These are phyloP conservation scores for Spiraea crenata DNA, from an alignment of 331 rosid species.

Conservation along the genomic window DNA sequence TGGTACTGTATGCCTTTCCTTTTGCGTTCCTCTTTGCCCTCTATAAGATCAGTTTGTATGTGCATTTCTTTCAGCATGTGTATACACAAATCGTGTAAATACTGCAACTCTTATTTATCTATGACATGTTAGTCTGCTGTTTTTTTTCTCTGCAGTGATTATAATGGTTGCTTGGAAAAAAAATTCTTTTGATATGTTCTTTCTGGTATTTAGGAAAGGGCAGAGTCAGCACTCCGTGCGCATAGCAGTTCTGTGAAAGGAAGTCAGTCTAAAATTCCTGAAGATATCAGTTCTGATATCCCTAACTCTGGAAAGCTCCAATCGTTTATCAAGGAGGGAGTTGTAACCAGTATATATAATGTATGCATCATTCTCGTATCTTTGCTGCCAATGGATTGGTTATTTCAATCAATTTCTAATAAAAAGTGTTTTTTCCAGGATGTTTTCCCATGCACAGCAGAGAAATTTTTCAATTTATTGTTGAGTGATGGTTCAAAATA, in stretches of 20 bases:
- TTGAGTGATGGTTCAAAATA: conserved; percentile 66
- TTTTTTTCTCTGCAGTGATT: background rate
- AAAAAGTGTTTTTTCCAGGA: conserved; percentile 53
- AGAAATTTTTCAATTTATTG: conserved; percentile 64
- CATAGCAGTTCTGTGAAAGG: conserved; percentile 89
- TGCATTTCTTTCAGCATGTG: background rate
- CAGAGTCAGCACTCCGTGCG: conserved; percentile 93
- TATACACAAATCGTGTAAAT: background rate
- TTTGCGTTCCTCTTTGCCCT: background rate
- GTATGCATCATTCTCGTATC: conserved; percentile 45
- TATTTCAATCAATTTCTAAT: conserved; percentile 29
- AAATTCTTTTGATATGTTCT: conserved; percentile 19
- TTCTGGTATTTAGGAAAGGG: conserved; percentile 62
- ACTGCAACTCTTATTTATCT: background rate
- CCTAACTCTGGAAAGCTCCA: conserved; percentile 53
- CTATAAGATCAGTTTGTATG: background rate
- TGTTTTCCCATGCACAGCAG: conserved; percentile 74
- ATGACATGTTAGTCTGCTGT: background rate
- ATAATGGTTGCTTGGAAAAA: background rate
- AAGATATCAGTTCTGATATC: conserved; percentile 32
- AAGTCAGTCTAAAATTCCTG: conserved; percentile 46
- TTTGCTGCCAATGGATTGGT: conserved; percentile 17
- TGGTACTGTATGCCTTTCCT: background rate
- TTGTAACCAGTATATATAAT: conserved; percentile 59
- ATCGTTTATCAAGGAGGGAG: conserved; percentile 79